A percentile compares a stretch with the other conserved stretches of the same genome.
Evolutionary conservation across 306 rosid genomes (phyloP).

Genomic region (Castanospermum australe): DNA sequence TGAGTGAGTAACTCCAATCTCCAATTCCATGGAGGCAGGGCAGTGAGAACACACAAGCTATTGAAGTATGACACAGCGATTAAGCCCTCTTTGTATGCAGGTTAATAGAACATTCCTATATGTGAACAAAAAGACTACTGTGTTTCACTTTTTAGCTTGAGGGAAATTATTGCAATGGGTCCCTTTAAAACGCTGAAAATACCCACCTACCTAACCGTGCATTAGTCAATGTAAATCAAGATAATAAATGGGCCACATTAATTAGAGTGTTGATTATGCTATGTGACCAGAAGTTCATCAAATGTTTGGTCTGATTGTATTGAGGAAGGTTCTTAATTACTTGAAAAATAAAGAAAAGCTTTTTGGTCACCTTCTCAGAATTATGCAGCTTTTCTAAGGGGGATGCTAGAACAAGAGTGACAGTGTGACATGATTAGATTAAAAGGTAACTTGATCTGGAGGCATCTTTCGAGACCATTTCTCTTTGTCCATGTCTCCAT

Average conservation of each 20-base stretch:
- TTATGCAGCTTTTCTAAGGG: conserved; percentile 22
- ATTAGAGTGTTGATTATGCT: conserved; percentile 34
- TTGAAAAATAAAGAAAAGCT: neutral
- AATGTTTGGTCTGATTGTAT: conserved; percentile 20
- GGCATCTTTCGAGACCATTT: conserved; percentile 8
- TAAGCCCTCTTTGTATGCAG: neutral
- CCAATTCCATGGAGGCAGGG: conserved; percentile 47
- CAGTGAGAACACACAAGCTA: conserved; percentile 32
- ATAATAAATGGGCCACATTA: conserved; percentile 40
- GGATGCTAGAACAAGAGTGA: conserved; percentile 16
- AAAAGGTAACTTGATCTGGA: conserved; percentile 28
- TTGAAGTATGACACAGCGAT: neutral
- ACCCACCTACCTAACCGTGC: conserved; percentile 51
- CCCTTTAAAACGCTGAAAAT: conserved; percentile 38
- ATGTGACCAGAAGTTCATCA: neutral
- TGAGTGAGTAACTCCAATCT: conserved; percentile 38
- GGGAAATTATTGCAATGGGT: conserved; percentile 43
- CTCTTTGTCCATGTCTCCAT: neutral
- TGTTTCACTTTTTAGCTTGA: conserved; percentile 29
- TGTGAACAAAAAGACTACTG: conserved; percentile 39
- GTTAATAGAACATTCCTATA: conserved; percentile 29
- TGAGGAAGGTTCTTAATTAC: conserved; percentile 2
- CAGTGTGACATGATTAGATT: conserved; percentile 15
- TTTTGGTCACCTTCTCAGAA: neutral
- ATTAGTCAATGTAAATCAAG: conserved; percentile 39